A percentile compares a stretch with the other conserved stretches of the same genome.
Evolutionary conservation across 306 rosid species (phyloP).

Genomic region (Malus domestica): ASM211411v1 NC_041790.1:2018501-2019000

Average conservation of each 20-base stretch:
- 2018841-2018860: background rate
- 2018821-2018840: background rate
- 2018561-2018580: too few species aligned
- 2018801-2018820: background rate
- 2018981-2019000: background rate
- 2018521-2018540: too few species aligned
- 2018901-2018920: background rate
- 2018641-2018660: background rate
- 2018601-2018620: background rate
- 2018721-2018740: background rate
- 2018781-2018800: background rate
- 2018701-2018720: background rate
- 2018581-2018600: too few species aligned
- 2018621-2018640: background rate
- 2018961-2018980: slow-evolving; percentile 2
- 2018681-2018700: background rate
- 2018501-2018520: background rate
- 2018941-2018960: background rate
- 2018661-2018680: background rate
- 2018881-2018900: background rate
- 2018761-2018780: background rate
- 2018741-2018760: background rate
- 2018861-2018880: background rate
- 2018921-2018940: background rate
- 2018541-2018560: background rate